Evolutionary conservation across 1,284 basidiomycete species (phyloP).

Genomic region (Exobasidium cylindrosporum): DNA sequence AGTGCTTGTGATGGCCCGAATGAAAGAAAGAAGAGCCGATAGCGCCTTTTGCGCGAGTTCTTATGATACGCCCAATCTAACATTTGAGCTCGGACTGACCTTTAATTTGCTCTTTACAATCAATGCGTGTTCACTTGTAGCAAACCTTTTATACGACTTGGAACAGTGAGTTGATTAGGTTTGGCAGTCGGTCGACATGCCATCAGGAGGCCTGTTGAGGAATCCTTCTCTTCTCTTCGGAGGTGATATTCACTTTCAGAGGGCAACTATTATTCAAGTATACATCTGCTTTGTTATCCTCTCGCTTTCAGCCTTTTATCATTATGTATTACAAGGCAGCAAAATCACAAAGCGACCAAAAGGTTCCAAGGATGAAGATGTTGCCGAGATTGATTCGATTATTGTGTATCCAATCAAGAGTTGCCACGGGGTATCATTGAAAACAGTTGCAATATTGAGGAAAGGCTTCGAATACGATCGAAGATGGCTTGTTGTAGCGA

Average conservation of each 20-base stretch:
- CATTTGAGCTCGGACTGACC: too few relatives aligned
- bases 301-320: constrained; percentile 4
- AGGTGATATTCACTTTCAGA: neutral
- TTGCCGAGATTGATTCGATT: constrained; percentile 30
- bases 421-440: constrained; percentile 26
- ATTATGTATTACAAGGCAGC: neutral
- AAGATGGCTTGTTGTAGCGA: constrained; percentile 35
- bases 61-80: too few relatives aligned
- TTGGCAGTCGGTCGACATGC: too few relatives aligned
- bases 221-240: neutral
- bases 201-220: constrained; percentile 6
- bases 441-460: constrained; percentile 12
- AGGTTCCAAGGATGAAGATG: constrained; percentile 30
- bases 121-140: too few relatives aligned
- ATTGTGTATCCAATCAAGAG: constrained; percentile 43
- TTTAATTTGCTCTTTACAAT: too few relatives aligned
- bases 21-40: too few relatives aligned
- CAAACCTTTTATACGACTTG: neutral
- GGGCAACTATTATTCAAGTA: neutral
- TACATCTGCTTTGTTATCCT: neutral
- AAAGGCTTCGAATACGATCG: constrained; percentile 42
- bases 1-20: too few relatives aligned
- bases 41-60: too few relatives aligned
- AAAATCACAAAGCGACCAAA: neutral
- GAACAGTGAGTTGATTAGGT: too few relatives aligned